Conservation (phyloP, 148 eudicot species). For the Camellia lanceoleosa region DNA sequence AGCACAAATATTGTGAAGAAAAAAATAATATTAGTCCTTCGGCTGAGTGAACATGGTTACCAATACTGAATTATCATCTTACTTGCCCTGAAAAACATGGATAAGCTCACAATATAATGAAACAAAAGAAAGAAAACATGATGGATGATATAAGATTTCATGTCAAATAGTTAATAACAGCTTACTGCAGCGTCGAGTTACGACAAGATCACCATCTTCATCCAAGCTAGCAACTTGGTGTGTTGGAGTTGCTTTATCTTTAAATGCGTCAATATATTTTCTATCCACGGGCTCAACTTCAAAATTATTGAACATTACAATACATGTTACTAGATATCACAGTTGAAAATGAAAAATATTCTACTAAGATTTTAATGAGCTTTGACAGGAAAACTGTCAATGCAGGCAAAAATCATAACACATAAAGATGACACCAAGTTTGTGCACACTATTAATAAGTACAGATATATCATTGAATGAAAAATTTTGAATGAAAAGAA, state of each 20-base stretch:
- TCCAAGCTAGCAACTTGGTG: conserved; percentile 43
- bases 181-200: conserved; percentile 65
- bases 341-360: neutral
- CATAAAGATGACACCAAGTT: neutral
- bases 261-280: conserved; percentile 9
- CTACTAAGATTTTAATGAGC: neutral
- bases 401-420: conserved; percentile 5
- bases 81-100: neutral
- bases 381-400: neutral
- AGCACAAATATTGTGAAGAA: neutral
- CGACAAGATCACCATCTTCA: conserved; percentile 91
- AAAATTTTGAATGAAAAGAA: neutral
- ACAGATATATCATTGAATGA: neutral
- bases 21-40: neutral
- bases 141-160: neutral
- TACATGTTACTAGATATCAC: neutral
- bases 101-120: neutral
- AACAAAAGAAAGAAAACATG: neutral
- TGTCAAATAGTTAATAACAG: neutral
- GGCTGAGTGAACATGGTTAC: neutral
- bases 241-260: conserved; percentile 19
- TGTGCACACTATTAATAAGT: neutral
- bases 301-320: conserved; percentile 13
- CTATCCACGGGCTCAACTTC: conserved; percentile 22
- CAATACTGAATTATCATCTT: neutral